These are phyloP conservation scores for Pyronema domesticum DNA, from an alignment of 495 filamentous ascomycete species.

Conservation along the genomic window DNA sequence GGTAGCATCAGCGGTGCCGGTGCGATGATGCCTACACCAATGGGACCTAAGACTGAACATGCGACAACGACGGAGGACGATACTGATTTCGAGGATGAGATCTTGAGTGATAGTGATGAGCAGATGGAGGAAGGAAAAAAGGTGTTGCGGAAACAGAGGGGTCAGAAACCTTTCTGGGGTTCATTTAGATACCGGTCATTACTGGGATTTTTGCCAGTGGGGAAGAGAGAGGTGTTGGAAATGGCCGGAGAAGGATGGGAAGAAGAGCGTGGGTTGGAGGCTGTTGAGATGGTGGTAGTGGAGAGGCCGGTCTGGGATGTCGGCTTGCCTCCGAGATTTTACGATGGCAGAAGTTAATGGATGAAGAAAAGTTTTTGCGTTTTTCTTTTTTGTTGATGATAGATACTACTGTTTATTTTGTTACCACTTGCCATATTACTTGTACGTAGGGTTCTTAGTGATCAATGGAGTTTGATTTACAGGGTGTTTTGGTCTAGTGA, in stretches of 20 bases:
- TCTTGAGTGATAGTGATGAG: slow-evolving; percentile 22
- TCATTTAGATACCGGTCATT: slow-evolving; percentile 86
- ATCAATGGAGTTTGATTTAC: no score
- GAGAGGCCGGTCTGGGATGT: slow-evolving; percentile 77
- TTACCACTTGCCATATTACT: no score
- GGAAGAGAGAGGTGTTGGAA: slow-evolving; percentile 22
- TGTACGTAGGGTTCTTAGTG: no score
- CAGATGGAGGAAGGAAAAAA: slow-evolving; percentile 33
- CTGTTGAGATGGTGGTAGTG: slow-evolving; percentile 3
- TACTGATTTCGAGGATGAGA: slow-evolving; percentile 38
- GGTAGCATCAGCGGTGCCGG: slow-evolving; percentile 27
- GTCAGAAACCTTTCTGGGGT: slow-evolving; percentile 43
- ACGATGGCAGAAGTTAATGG: slow-evolving; percentile 23
- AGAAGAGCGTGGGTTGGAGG: not conserved
- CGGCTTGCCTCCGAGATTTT: slow-evolving; percentile 56
- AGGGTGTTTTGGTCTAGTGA: no score
- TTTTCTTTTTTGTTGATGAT: not conserved
- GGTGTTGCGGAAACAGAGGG: slow-evolving; percentile 24
- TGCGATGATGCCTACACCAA: slow-evolving; percentile 26
- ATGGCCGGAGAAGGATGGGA: slow-evolving; percentile 20
- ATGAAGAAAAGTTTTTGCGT: not conserved
- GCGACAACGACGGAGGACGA: slow-evolving; percentile 38
- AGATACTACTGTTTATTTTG: no score
- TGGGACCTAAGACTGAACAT: slow-evolving; percentile 27
- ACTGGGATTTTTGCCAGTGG: slow-evolving; percentile 65